Base-by-base conservation (phyloP, 75 land plant genomes). In the Cryptomeria japonica region DNA sequence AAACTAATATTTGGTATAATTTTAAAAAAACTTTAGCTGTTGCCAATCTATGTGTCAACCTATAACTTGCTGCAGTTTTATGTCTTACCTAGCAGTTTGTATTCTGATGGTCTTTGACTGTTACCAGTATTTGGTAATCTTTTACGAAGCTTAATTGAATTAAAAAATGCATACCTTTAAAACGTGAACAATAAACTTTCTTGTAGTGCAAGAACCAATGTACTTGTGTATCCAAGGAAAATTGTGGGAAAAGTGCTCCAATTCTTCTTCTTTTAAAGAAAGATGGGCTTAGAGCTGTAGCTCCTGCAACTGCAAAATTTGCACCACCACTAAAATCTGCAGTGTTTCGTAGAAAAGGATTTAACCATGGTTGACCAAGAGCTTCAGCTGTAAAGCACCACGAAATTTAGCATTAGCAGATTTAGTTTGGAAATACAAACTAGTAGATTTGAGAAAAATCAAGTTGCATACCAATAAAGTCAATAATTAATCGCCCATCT, bases 261-360 rank as follows among this genome's bases (percentile, higher is more conserved):
- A 32, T 46, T 34, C 51, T 49, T 8, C 61, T 49, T 8, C 64
- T 87, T 22, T n/a, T 44, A 3, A 88, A 82, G 49, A 78, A 61
- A 1, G 77, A 47, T 6, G 32, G 3, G 16, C 80, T 31, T 34
- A 87, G 72, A 25, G 93, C 95, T n/a, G 95, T 94, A 15, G 90
- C 89, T 37, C 91, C 95, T 56, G 92, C 90, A 36, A 87, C 90
- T 3, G 95, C 94, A 84, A 94, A 93, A 41, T 94, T 91, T 12
- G 88, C 94, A 32, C 94, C 95, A 77, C 46, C 38, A 38, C 89
- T 73, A 78, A 87, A 89, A 32, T 86, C 84, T 18, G 89, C 44
- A 53, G 37, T 14, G 0, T 47, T 53, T 9, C 11, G 13, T 31
- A 84, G 7, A 53, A 5, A 84, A n/a, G 58, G 38, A 84, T 28